Evolutionary conservation across 2,329 filamentous ascomycete species (phyloP).

Genomic region (Stagonosporopsis tanaceti): DNA sequence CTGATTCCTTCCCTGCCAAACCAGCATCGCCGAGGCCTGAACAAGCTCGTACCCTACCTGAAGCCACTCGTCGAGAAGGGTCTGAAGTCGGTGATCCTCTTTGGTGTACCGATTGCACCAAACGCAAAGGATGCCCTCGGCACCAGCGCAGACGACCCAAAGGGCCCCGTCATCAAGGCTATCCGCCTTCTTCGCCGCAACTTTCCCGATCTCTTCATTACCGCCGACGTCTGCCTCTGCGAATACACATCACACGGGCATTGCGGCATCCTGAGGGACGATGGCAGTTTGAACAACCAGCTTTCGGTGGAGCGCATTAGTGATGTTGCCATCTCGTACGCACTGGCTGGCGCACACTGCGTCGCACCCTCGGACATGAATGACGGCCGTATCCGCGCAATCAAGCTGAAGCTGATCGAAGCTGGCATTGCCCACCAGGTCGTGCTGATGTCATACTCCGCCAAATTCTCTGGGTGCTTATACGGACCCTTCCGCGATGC

Average conservation of each 20-base stretch:
- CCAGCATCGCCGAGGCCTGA: slow-evolving; percentile 86
- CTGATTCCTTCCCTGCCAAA: slow-evolving; percentile 90
- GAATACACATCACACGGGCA: slow-evolving; percentile 99
- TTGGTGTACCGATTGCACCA: slow-evolving; percentile 86
- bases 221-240: slow-evolving; percentile 93
- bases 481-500: slow-evolving; percentile 98
- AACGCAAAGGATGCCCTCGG: slow-evolving; percentile 89
- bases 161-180: slow-evolving; percentile 86
- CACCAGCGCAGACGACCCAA: slow-evolving; percentile 89
- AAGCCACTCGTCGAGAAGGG: slow-evolving; percentile 88
- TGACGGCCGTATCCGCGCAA: slow-evolving; percentile 93
- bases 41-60: slow-evolving; percentile 84
- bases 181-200: slow-evolving; percentile 84
- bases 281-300: slow-evolving; percentile 90
- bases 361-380: slow-evolving; percentile 99
- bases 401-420: slow-evolving; percentile 97
- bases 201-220: slow-evolving; percentile 91
- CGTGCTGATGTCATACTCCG: slow-evolving; percentile 95
- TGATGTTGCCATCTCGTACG: slow-evolving; percentile 97
- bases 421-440: slow-evolving; percentile 90
- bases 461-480: slow-evolving; percentile 95
- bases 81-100: slow-evolving; percentile 90
- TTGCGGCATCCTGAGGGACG: slow-evolving; percentile 93
- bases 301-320: slow-evolving; percentile 93
- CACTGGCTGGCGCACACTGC: slow-evolving; percentile 93